Conservation (phyloP, 1,284 basidiomycete genomes). For the Violaceomyces palustris region DNA sequence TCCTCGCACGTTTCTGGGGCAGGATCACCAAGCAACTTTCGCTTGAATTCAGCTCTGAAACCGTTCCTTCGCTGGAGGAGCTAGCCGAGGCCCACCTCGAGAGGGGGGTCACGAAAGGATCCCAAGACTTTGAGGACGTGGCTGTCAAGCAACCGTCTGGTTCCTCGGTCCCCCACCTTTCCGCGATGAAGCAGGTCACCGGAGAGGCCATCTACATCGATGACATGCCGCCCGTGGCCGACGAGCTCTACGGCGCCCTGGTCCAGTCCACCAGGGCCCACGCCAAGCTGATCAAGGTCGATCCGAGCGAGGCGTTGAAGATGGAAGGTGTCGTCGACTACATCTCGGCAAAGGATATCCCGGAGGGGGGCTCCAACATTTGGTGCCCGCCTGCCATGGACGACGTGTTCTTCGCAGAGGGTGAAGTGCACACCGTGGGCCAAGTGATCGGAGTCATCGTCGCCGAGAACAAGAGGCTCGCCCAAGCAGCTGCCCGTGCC, state of each 20-base stretch:
- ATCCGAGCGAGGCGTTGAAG: constrained; percentile 43
- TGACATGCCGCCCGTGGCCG: constrained; percentile 47
- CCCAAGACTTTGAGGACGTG: constrained; percentile 38
- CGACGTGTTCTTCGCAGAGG: constrained; percentile 52
- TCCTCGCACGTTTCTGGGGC: constrained; percentile 52
- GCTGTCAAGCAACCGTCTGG: constrained; percentile 37
- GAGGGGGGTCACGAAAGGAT: constrained; percentile 23
- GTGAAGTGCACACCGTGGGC: constrained; percentile 49
- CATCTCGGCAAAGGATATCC: constrained; percentile 48
- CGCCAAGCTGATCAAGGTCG: constrained; percentile 49
- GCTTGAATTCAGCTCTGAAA: constrained; percentile 5
- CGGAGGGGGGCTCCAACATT: constrained; percentile 45
- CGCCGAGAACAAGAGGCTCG: constrained; percentile 51
- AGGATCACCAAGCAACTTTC: constrained; percentile 31
- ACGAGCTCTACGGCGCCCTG: constrained; percentile 51
- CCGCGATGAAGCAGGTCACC: constrained; percentile 53
- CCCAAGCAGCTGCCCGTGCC: constrained; percentile 48
- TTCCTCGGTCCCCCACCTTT: constrained; percentile 46
- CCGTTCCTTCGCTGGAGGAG: constrained; percentile 23
- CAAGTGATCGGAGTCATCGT: constrained; percentile 51
- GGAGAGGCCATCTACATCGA: constrained; percentile 53
- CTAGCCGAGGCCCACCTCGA: constrained; percentile 24
- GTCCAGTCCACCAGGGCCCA: constrained; percentile 51
- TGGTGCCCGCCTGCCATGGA: constrained; percentile 53
- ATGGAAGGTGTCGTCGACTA: constrained; percentile 49